Evolutionary conservation across 163 green algal genomes (phyloP), one percentile per base, ranked within the genome.

Genomic region (Chlamydomonas reinhardtii): DNA sequence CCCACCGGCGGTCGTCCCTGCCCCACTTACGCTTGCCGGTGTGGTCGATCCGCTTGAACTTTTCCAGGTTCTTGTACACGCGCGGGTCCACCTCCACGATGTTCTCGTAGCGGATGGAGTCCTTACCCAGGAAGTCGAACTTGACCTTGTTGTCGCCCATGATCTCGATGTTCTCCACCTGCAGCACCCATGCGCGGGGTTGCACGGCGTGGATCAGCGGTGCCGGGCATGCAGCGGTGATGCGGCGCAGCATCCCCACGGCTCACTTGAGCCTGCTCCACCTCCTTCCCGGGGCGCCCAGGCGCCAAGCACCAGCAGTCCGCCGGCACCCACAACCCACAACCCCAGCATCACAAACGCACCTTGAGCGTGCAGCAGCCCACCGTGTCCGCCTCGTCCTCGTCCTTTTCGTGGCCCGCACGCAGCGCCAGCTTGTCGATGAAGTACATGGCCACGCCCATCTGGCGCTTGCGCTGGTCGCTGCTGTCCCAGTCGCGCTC

Each of bases 81-180:
- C 82, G 87, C 19, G 61, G 39, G 83, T 90, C 64, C 54, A 94
- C 91, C 83, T 97, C 92, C 62, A 98, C 94, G 20, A 91, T 94
- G 89, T 99, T 99, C 83, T 98, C 94, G 91, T 99, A 99, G 62
- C 79, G 83, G 64, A 99, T 99, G 75, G 94, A 98, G 90, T 99
- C 98, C 93, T 99, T 99, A 92, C 98, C 98, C 89, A 99, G 92
- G 92, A 99, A 99, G 92, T 99, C 98, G 86, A 99, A 99, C 85
- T 96, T 96, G 91, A 99, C 96, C 68, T 94, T 90, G 87, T 93
- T 93, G 31, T 90, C 92, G 0, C 89, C 81, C 20, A 98, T 48
- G 56, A 94, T 91, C 77, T 97, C 93, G 48, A 99, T 93, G 79
- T 99, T 98, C 85, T 98, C 96, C 27, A 97, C 94, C 95, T 98